Percentiles rank a stretch among this genome's conserved stretches.
Evolutionary conservation across 371 early-diverging fungal genomes (phyloP).

Genomic region (Dentiscutata heterogama): DNA sequence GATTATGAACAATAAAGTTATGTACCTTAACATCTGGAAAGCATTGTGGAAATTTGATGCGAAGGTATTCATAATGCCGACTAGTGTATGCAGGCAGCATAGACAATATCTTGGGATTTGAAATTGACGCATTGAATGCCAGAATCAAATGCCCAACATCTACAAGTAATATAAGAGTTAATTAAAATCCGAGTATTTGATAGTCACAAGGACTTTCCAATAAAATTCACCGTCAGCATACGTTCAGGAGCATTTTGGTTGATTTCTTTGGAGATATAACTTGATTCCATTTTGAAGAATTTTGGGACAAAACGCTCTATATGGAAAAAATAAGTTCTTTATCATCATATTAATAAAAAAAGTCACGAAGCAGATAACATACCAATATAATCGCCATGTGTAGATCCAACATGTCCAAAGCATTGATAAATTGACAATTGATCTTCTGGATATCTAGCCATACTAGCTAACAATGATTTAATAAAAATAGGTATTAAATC

Average conservation of each 20-base stretch:
- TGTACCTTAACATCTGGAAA: conserved; percentile 58
- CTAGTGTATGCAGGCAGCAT: conserved; percentile 76
- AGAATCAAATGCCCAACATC: conserved; percentile 78
- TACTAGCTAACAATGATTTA: conserved; percentile 64
- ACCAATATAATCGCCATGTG: conserved; percentile 69
- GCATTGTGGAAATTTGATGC: conserved; percentile 75
- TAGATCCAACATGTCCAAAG: conserved; percentile 68
- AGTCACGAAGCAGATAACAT: conserved; percentile 38
- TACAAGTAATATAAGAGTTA: conserved; percentile 42
- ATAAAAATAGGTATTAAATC: conserved; percentile 59
- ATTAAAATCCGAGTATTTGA: background rate
- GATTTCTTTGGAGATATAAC: conserved; percentile 75
- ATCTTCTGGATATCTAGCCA: conserved; percentile 76
- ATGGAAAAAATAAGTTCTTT: background rate
- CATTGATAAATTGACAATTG: conserved; percentile 73
- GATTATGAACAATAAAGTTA: background rate
- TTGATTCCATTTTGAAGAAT: conserved; percentile 71
- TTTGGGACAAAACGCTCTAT: conserved; percentile 60
- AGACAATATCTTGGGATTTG: conserved; percentile 60
- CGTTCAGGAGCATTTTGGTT: conserved; percentile 71
- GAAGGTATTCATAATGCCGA: conserved; percentile 77
- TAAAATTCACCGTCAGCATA: conserved; percentile 47
- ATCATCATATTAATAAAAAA: background rate
- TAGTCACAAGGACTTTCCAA: background rate
- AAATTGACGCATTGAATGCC: conserved; percentile 72